Evolutionary conservation across 257 asterid genomes (phyloP).

Genomic region (Nicotiana tabacum): DNA sequence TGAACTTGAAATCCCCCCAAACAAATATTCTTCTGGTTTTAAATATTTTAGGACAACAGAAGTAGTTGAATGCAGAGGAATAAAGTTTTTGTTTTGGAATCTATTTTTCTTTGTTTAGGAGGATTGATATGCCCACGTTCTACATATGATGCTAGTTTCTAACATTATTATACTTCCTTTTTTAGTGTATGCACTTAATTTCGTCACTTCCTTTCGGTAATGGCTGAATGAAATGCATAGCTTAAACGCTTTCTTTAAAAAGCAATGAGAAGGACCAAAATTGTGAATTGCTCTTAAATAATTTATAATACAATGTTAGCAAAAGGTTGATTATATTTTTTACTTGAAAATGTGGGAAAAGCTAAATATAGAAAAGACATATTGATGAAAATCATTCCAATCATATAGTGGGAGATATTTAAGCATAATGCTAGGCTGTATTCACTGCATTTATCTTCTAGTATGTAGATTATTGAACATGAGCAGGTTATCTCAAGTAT

Average conservation of each 20-base stretch:
- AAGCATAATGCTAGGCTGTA: not conserved
- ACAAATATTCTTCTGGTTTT: not conserved
- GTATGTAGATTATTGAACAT: not conserved
- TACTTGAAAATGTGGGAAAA: not conserved
- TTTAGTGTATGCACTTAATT: not conserved
- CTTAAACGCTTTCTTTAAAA: not conserved
- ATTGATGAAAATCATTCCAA: not conserved
- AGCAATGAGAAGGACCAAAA: not conserved
- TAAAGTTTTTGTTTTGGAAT: not conserved
- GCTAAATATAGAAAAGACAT: not conserved
- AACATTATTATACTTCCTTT: not conserved
- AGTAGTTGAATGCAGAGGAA: not conserved
- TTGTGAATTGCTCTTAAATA: no score
- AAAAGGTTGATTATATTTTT: not conserved
- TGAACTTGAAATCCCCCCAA: not conserved
- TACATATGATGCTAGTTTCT: not conserved
- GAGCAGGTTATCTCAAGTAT: not conserved
- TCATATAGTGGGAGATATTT: not conserved
- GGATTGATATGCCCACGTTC: not conserved
- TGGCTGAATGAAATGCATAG: not conserved
- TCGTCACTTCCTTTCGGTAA: not conserved
- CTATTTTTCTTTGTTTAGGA: not conserved
- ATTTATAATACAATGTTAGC: not conserved
- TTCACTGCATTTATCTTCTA: not conserved
- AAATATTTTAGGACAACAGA: not conserved